Conservation (phyloP, 441 rosid genomes). For the Pelargonium hybrid region DNA sequence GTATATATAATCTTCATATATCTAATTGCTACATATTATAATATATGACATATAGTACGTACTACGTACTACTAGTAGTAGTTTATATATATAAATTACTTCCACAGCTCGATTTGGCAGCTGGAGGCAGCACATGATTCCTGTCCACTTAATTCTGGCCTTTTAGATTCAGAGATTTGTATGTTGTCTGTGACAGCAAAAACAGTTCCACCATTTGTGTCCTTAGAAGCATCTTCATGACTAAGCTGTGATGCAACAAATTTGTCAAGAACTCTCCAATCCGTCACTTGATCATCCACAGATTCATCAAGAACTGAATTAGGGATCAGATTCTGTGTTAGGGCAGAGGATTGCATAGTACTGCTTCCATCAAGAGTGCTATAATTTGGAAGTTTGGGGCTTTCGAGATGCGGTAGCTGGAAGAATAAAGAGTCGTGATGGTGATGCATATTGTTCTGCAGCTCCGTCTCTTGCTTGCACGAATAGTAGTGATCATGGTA, state of each 20-base stretch:
- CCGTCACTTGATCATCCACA: constrained; percentile 65
- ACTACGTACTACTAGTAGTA: no score
- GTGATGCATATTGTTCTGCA: constrained; percentile 43
- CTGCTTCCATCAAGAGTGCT: constrained; percentile 36
- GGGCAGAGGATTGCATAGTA: constrained; percentile 46
- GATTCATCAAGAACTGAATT: constrained; percentile 26
- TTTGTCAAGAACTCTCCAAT: constrained; percentile 93
- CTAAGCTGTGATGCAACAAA: constrained; percentile 95
- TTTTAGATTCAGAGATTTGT: constrained; percentile 30
- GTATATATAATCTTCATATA: background rate
- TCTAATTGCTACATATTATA: constrained; percentile 26
- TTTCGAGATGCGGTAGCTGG: constrained; percentile 81
- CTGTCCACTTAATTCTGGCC: constrained; percentile 36
- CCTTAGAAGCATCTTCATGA: constrained; percentile 55
- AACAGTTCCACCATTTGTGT: constrained; percentile 8
- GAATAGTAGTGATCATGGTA: constrained; percentile 45
- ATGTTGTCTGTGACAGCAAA: constrained; percentile 8
- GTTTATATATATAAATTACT: constrained; percentile 31
- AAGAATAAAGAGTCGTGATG: constrained; percentile 45
- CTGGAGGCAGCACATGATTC: constrained; percentile 60
- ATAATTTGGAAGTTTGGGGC: constrained; percentile 46
- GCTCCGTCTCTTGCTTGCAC: constrained; percentile 79
- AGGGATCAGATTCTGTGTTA: constrained; percentile 41
- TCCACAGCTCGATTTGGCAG: constrained; percentile 84
- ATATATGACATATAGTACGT: no score